Percentiles rank a stretch among this genome's conserved stretches.
Conservation (phyloP, 306 rosid species). For the Vachellia pachyceras region DNA sequence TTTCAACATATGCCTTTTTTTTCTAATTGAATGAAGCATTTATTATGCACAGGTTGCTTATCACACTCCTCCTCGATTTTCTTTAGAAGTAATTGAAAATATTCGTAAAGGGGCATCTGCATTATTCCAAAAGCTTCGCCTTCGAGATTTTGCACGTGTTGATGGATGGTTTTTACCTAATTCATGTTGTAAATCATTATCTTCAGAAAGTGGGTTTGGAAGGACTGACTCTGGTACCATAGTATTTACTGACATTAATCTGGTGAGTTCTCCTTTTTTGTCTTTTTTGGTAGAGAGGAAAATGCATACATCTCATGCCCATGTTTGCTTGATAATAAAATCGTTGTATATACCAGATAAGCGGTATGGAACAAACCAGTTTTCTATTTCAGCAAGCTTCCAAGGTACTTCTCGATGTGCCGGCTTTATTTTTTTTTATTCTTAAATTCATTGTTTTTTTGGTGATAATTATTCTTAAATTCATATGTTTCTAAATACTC, state of each 20-base stretch:
- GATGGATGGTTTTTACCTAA: constrained; percentile 96
- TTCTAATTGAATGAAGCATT: constrained; percentile 41
- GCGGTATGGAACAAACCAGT: constrained; percentile 99
- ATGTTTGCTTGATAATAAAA: constrained; percentile 24
- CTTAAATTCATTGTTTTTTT: no score
- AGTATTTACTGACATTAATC: constrained; percentile 85
- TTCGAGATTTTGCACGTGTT: constrained; percentile 90
- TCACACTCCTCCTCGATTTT: constrained; percentile 94
- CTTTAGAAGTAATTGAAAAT: constrained; percentile 71
- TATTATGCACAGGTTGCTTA: constrained; percentile 75
- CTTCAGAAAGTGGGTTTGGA: constrained; percentile 63
- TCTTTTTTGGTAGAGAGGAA: neutral
- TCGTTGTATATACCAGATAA: constrained; percentile 65
- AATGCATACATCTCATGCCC: neutral
- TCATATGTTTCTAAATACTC: neutral
- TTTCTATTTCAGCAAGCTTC: constrained; percentile 98
- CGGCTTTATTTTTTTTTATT: constrained; percentile 17
- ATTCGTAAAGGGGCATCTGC: constrained; percentile 87
- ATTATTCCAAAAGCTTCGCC: constrained; percentile 68
- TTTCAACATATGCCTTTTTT: constrained; percentile 12
- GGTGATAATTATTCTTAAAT: constrained; percentile 11
- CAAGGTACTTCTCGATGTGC: constrained; percentile 60
- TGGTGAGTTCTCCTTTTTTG: constrained; percentile 73
- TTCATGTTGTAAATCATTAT: constrained; percentile 50
- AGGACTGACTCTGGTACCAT: constrained; percentile 72